These are phyloP conservation scores for Metschnikowia kofuensis DNA, from an alignment of 805 yeast genomes.

Conservation along the genomic window DNA sequence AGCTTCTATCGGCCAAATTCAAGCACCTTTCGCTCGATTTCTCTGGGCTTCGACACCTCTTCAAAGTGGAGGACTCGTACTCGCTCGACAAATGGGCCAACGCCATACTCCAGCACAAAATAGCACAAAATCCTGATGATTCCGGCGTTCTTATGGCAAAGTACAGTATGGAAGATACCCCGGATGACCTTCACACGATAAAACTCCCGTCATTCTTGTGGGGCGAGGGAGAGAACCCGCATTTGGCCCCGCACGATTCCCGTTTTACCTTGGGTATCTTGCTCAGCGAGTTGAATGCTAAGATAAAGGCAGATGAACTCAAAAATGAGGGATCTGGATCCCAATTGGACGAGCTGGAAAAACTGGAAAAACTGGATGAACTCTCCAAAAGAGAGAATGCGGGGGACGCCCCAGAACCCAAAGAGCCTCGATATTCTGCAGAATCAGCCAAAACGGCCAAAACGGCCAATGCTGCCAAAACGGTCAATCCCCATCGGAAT, in stretches of 20 bases:
- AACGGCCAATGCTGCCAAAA: no score
- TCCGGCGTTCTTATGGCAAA: slow-evolving; percentile 1
- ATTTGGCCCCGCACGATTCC: slow-evolving; percentile 17
- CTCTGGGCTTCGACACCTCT: slow-evolving; percentile 1
- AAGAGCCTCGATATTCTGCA: no score
- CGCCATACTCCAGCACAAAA: slow-evolving; percentile 3
- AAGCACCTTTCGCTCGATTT: slow-evolving; percentile 1
- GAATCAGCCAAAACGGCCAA: no score
- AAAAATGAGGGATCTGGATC: no score
- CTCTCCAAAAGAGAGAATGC: no score
- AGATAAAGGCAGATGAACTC: slow-evolving; percentile 5
- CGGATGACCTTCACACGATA: background rate
- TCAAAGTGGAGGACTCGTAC: slow-evolving; percentile 1
- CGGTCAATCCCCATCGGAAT: no score
- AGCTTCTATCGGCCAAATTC: slow-evolving; percentile 1
- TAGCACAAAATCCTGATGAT: background rate
- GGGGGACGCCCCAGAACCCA: no score
- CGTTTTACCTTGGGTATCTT: slow-evolving; percentile 21
- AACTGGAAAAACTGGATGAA: no score
- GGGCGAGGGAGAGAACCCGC: slow-evolving; percentile 9
- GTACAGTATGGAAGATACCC: slow-evolving; percentile 1
- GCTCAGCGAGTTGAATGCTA: slow-evolving; percentile 13
- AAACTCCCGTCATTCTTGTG: slow-evolving; percentile 6
- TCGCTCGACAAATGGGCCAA: slow-evolving; percentile 13
- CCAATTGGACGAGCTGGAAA: no score